Evolutionary conservation across 2,329 filamentous ascomycete species (phyloP), one percentile per base, ranked within the genome.

Genomic region (Cladosporium oxysporum): DNA sequence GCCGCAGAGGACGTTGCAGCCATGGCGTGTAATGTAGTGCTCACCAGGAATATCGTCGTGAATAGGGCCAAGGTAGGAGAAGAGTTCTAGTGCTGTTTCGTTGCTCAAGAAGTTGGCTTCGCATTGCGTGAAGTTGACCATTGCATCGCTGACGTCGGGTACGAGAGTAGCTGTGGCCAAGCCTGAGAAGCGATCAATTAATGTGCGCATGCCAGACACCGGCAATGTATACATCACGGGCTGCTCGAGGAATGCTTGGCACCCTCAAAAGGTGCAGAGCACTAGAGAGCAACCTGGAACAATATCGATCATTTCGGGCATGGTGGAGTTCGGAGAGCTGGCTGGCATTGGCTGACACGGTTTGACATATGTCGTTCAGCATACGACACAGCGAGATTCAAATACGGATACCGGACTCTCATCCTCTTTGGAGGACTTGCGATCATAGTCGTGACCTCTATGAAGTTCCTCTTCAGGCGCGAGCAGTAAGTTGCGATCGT

Each of bases 101-200:
- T 53, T 29, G 49, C 23, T 26, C 6, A 53, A 26, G 49, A 53
- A 53, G 49, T 53, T 8, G 26, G 12, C 26, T 28, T 53, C 49
- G 26, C 49, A 53, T n/a, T 53, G 49, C 5, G 49, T 53, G 49
- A 53, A 53, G 12, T 53, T 53, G 26, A 53, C 49, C 49, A 53
- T 53, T 10, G 23, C n/a, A 26, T 29, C n/a, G 23, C 28, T 53
- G 23, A 29, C 16, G 8, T 16, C 14, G 49, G 5, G n/a, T 21
- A 12, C 3, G 8, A 21, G 41, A 23, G n/a, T 12, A 47, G 7
- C 10, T 23, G 41, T 21, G 41, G 41, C n/a, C 41, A 21, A 21
- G 3, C 10, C 8, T 23, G 41, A 47, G 7, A 44, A 44, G 37
- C 18, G 7, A n/a, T n/a, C 18, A 18, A 18, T n/a, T n/a, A n/a